A percentile compares a stretch with the other conserved stretches of the same genome.
These are phyloP conservation scores for Sarocladium brachiariae DNA, from an alignment of 2,329 filamentous ascomycete genomes.

Conservation along the genomic window DNA sequence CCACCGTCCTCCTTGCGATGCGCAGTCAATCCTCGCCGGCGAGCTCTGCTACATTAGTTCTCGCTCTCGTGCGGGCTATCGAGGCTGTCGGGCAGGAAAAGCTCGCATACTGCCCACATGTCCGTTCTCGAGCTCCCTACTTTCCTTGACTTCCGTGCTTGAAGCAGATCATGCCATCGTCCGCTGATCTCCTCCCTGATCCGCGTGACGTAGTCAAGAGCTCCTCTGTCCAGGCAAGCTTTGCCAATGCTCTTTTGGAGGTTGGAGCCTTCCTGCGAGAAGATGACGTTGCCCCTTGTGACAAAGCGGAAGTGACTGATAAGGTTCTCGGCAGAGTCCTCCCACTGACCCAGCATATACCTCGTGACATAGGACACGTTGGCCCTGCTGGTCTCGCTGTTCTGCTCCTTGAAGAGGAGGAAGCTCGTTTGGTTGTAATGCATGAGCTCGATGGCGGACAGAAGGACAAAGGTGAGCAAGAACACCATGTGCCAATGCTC, in stretches of 20 bases:
- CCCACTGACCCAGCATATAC: not conserved
- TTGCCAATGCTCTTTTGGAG: not conserved
- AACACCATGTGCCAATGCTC: not conserved
- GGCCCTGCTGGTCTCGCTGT: not conserved
- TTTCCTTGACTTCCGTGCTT: not conserved
- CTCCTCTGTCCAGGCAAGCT: not conserved
- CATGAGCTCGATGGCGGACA: constrained; percentile 1
- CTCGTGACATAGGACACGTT: not conserved
- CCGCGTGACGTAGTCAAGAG: not conserved
- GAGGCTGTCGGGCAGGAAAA: not conserved
- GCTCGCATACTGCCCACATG: not conserved
- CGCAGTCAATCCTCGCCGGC: too few species aligned
- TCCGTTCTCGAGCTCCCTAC: not conserved
- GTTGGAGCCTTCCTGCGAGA: not conserved
- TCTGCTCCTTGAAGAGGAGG: not conserved
- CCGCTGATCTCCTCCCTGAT: not conserved
- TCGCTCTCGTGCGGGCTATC: not conserved
- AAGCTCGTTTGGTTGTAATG: not conserved
- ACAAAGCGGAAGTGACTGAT: not conserved
- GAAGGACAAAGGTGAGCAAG: not conserved
- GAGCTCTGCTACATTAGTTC: too few species aligned
- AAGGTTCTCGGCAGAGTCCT: not conserved
- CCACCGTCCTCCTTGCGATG: too few species aligned
- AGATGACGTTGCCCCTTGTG: not conserved
- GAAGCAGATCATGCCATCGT: not conserved